Evolutionary conservation across 306 rosid genomes (phyloP), one percentile per base, ranked within the genome.

Genomic region (Begonia masoniana): DNA sequence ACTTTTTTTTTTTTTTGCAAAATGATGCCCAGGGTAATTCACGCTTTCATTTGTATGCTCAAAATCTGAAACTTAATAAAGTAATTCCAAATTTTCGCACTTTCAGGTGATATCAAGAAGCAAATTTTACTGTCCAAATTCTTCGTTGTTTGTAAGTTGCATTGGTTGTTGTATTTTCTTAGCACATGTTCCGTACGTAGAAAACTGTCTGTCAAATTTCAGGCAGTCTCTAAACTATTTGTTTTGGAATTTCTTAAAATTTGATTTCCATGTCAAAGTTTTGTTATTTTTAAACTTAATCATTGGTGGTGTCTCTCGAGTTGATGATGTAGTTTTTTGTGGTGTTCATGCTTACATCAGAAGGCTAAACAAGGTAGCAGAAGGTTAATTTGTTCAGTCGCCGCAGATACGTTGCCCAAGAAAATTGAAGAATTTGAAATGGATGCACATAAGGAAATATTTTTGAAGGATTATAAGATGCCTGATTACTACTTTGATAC

Each of bases 401-500:
- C 99, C 52, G 75, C 88, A 14, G 87, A 78, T 65, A 58, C 71
- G 19, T 74, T 67, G 57, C 55, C 71, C 45, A 85, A 77, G 69
- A 67, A 77, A 66, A 74, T 60, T 62, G 94, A 86, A 74, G 86
- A 83, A 62, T 62, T 85, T 46, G 59, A 77, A 62, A 91, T 91
- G 99, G 93, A 58, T 66, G 1, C 69, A 17, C 99, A 93, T 14
- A 91, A 65, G 43, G 96, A 91, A 78, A 81, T 91, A 54, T 81
- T 86, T 75, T 79, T 91, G 76, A 86, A 83, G 74, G 93, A 91
- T 59, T 91, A 91, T 70, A 77, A 83, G 70, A 77, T 16, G 84
- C 96, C 99, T 13, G 86, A 91, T 77, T 81, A 86, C 78, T 86
- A 83, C 74, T 86, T 91, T 68, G 96, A 91, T 43, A 68, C 76